These are phyloP conservation scores for Streptanthus diversifolius DNA, from an alignment of 345 rosid genomes.

Conservation along the genomic window DNA sequence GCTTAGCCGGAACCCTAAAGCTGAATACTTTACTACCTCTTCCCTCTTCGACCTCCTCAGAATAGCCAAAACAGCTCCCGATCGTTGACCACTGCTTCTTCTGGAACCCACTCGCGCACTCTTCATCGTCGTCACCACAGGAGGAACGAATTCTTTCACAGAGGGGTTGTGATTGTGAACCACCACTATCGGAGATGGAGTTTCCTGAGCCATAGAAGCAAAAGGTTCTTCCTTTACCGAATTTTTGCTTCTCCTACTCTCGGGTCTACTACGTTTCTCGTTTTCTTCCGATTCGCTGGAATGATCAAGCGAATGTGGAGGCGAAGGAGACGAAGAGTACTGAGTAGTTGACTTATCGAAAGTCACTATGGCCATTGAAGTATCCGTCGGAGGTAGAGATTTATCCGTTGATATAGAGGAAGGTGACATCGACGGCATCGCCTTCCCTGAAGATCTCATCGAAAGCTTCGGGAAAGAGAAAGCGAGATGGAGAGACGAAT, in stretches of 20 bases:
- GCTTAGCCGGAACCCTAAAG: slow-evolving; percentile 65
- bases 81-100: slow-evolving; percentile 35
- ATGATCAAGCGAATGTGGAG: slow-evolving; percentile 41
- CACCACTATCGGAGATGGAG: slow-evolving; percentile 31
- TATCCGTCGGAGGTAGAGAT: slow-evolving; percentile 34
- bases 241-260: slow-evolving; percentile 7
- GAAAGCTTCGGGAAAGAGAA: neutral
- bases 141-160: slow-evolving; percentile 25
- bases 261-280: slow-evolving; percentile 1
- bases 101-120: slow-evolving; percentile 41
- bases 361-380: slow-evolving; percentile 60
- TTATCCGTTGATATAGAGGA: slow-evolving; percentile 15
- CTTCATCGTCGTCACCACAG: slow-evolving; percentile 27
- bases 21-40: slow-evolving; percentile 42
- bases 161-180: slow-evolving; percentile 21
- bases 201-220: neutral
- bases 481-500: neutral
- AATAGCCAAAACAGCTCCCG: slow-evolving; percentile 35
- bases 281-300: slow-evolving; percentile 29
- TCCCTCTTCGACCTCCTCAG: slow-evolving; percentile 28
- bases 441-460: slow-evolving; percentile 25
- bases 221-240: slow-evolving; percentile 4
- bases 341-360: slow-evolving; percentile 52
- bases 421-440: slow-evolving; percentile 24
- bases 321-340: slow-evolving; percentile 45